Evolutionary conservation across 2,329 filamentous ascomycete genomes (phyloP).

Genomic region (Alternaria incomplexa): DNA sequence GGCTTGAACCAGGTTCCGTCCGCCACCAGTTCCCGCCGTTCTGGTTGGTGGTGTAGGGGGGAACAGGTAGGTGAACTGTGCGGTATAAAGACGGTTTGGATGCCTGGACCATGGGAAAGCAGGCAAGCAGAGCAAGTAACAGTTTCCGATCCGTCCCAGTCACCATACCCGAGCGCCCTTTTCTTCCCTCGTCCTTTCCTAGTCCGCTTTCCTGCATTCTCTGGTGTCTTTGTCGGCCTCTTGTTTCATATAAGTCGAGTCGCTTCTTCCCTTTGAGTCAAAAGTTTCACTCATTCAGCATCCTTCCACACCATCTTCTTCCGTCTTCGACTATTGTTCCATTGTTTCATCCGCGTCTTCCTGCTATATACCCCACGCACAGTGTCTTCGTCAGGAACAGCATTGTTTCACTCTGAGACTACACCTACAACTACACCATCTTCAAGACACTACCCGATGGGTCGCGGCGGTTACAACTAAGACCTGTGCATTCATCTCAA

Average conservation of each 20-base stretch:
- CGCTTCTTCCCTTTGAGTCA: slow-evolving; percentile 16
- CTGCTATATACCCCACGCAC: not conserved
- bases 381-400: slow-evolving; percentile 1
- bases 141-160: slow-evolving; percentile 16
- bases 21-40: slow-evolving; percentile 17
- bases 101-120: slow-evolving; percentile 17
- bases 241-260: slow-evolving; percentile 24
- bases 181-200: slow-evolving; percentile 14
- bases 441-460: slow-evolving; percentile 28
- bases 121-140: slow-evolving; percentile 4
- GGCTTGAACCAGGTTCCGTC: slow-evolving; percentile 18
- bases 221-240: slow-evolving; percentile 8
- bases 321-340: slow-evolving; percentile 18
- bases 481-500: slow-evolving; percentile 1
- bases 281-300: slow-evolving; percentile 21
- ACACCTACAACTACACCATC: slow-evolving; percentile 5
- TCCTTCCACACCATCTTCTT: slow-evolving; percentile 10
- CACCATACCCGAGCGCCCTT: slow-evolving; percentile 16
- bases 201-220: slow-evolving; percentile 15
- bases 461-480: slow-evolving; percentile 53
- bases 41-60: slow-evolving; percentile 19
- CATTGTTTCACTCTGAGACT: slow-evolving; percentile 3
- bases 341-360: slow-evolving; percentile 5
- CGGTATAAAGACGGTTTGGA: slow-evolving; percentile 43
- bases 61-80: slow-evolving; percentile 12